Evolutionary conservation across 257 asterid genomes (phyloP).

Genomic region (Cordia subcordata): DNA sequence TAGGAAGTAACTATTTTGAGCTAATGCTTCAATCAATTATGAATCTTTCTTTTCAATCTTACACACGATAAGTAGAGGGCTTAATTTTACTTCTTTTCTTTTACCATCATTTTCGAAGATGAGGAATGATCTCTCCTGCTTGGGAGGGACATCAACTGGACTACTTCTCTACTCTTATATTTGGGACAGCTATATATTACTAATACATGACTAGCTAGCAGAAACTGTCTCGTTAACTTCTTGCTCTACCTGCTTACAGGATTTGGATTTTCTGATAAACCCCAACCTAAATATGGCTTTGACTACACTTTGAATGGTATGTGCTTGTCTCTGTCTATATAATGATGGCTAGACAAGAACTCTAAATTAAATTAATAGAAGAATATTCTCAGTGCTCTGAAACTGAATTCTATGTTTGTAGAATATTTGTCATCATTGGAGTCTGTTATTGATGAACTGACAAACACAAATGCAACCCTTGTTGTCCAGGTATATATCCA

Average conservation of each 20-base stretch:
- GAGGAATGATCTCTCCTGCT: too few species aligned
- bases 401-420: conserved; percentile 23
- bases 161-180: background rate
- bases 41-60: background rate
- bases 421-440: conserved; percentile 72
- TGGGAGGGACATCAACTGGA: background rate
- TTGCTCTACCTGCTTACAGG: conserved; percentile 42
- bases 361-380: background rate
- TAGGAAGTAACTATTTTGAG: background rate
- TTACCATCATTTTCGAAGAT: too few species aligned
- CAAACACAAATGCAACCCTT: conserved; percentile 56
- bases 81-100: too few species aligned
- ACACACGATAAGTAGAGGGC: background rate
- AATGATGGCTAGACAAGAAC: background rate
- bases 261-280: conserved; percentile 96
- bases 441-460: conserved; percentile 50
- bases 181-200: background rate
- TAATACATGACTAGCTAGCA: background rate
- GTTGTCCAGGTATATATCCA: conserved; percentile 71
- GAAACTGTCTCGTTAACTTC: background rate
- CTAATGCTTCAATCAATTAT: background rate
- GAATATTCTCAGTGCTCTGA: background rate
- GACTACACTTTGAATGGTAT: conserved; percentile 89
- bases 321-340: conserved; percentile 5
- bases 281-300: conserved; percentile 88